Evolutionary conservation across 148 eudicot species (phyloP).

Genomic region (Dysphania ambrosioides): DNA sequence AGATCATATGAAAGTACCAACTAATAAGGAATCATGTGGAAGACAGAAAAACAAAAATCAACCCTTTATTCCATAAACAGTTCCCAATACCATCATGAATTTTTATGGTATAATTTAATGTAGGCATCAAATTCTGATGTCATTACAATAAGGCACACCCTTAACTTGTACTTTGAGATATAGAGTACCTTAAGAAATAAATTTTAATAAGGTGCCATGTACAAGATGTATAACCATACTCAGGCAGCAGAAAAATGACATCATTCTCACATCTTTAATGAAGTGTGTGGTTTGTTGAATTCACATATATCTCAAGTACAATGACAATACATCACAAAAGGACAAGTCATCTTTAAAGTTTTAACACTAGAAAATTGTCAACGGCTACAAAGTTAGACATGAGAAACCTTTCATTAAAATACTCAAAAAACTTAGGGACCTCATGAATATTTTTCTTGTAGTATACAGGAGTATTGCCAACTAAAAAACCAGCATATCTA

Average conservation of each 20-base stretch:
- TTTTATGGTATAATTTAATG: too few relatives aligned
- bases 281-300: not conserved
- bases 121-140: not conserved
- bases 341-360: not conserved
- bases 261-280: not conserved
- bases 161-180: not conserved
- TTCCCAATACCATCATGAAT: too few relatives aligned
- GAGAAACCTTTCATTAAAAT: not conserved
- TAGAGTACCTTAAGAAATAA: not conserved
- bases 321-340: not conserved
- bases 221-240: not conserved
- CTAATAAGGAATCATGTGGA: not conserved
- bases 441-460: not conserved
- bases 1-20: conserved; percentile 12
- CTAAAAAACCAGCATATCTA: not conserved
- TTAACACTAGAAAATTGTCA: not conserved
- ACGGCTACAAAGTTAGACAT: not conserved
- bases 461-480: not conserved
- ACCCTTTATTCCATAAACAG: too few relatives aligned
- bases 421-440: not conserved
- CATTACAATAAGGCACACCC: too few relatives aligned
- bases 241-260: not conserved
- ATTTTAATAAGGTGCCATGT: not conserved
- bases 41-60: not conserved
- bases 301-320: not conserved